phyloP scores from a whole-genome alignment of 108 stramenopile species.

The Nitzschia sp. region DNA sequence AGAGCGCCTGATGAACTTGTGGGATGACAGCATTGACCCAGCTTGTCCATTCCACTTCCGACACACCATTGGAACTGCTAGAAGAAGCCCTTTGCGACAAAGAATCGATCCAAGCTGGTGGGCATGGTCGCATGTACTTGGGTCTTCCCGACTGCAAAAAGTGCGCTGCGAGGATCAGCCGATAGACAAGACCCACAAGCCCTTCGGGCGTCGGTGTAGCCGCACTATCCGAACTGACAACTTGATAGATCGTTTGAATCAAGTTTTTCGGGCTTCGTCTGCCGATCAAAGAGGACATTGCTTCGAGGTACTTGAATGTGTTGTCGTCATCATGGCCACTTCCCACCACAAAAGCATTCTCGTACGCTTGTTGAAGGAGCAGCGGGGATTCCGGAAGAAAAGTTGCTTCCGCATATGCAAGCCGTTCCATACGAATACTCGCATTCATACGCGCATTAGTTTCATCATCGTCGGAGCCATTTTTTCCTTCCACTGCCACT shows the following conservation, averaged over 20 bases:
- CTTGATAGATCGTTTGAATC: neutral
- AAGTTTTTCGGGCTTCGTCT: neutral
- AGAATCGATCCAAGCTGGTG: slow-evolving; percentile 8
- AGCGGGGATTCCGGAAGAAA: neutral
- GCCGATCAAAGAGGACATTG: neutral
- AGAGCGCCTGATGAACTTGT: neutral
- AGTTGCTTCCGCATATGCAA: neutral
- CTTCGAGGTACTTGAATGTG: neutral
- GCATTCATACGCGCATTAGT: no score
- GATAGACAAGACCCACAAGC: slow-evolving; percentile 6
- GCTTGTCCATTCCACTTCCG: neutral
- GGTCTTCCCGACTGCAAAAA: neutral
- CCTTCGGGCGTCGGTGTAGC: neutral
- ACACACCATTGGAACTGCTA: neutral
- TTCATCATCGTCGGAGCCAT: neutral
- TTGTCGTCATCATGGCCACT: neutral
- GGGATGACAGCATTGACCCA: slow-evolving; percentile 8
- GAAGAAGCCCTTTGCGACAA: neutral
- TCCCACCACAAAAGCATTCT: neutral
- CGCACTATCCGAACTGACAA: neutral
- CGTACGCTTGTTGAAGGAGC: neutral
- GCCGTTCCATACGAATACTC: neutral
- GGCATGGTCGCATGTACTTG: neutral
- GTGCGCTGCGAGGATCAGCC: slow-evolving; percentile 4
- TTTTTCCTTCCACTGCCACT: neutral